Conservation (phyloP, 2,329 filamentous ascomycete species). For the Metarhizium brunneum region DNA sequence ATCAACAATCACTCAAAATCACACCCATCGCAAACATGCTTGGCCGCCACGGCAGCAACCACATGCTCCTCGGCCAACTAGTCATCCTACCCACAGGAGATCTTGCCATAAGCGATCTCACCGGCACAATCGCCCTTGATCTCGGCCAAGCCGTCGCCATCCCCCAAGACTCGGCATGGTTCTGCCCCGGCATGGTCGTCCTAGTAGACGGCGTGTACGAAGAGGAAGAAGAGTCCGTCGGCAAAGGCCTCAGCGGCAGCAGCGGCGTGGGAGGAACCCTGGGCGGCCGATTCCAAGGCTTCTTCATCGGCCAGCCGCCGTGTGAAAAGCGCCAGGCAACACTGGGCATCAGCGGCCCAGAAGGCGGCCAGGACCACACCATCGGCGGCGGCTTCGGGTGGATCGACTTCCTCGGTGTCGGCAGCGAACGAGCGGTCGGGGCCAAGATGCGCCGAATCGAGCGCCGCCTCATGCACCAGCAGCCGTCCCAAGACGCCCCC, state of each 20-base stretch:
- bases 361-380: slow-evolving; percentile 47
- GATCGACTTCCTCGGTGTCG: slow-evolving; percentile 91
- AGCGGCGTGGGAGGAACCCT: slow-evolving; percentile 83
- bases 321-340: slow-evolving; percentile 77
- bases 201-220: slow-evolving; percentile 94
- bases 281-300: slow-evolving; percentile 83
- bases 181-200: slow-evolving; percentile 91
- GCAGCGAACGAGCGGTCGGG: slow-evolving; percentile 78
- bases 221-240: slow-evolving; percentile 69
- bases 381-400: slow-evolving; percentile 84
- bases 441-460: slow-evolving; percentile 76
- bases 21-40: slow-evolving; percentile 71
- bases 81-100: slow-evolving; percentile 72
- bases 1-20: slow-evolving; percentile 69
- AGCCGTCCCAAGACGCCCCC: slow-evolving; percentile 23
- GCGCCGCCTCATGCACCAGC: slow-evolving; percentile 49
- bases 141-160: slow-evolving; percentile 72
- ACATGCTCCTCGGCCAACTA: slow-evolving; percentile 80
- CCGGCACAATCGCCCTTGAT: slow-evolving; percentile 80
- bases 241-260: slow-evolving; percentile 63
- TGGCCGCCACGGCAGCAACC: slow-evolving; percentile 72
- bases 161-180: slow-evolving; percentile 82
- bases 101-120: slow-evolving; percentile 75
- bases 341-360: slow-evolving; percentile 57
- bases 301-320: slow-evolving; percentile 85